Evolutionary conservation across 345 rosid species (phyloP), one percentile per base, ranked within the genome.

Genomic region (Ceriops zippeliana): DNA sequence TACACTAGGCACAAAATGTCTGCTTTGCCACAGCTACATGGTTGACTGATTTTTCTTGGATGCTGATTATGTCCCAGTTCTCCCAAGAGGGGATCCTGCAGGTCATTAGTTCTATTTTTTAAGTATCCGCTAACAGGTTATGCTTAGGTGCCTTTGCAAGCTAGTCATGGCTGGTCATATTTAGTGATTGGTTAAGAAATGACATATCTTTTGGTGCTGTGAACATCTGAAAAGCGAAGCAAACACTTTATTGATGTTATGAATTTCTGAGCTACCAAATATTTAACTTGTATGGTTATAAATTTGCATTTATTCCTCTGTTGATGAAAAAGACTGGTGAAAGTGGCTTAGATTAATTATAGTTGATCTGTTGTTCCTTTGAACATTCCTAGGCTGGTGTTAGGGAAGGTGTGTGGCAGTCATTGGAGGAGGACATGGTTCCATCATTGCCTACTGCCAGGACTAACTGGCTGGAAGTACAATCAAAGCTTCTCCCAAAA

Each of bases 401-500:
- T 63, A 82, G 54, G 75, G 99, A 95, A 83, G 86, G 80, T 73
- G 22, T 89, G 75, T 95, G 99, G 99, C 81, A 28, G 47, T 89
- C 93, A 54, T 81, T 95, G 63, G 99, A 95, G 89, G 97, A 90
- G 75, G 97, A 88, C 67, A 81, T 95, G 70, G 78, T 89, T 68
- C 99, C 97, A 66, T 92, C 93, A 52, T 73, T 82, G 68, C 75
- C 91, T 74, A 79, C 83, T 77, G 78, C 82, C 69, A 89, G 85
- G 85, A 81, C 87, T 68, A 92, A 92, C 77, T 95, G 99, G 99
- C 83, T 95, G 87, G 99, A 95, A 60, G 77, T 92, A 54, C 97
- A 92, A 67, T 87, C 99, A 67, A 89, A 86, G 79, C 83, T 86
- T 73, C 73, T 88, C 46, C 83, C 92, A 11, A 90, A 81, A 78